Conservation (phyloP, 2,329 filamentous ascomycete species). For the Botrytis aclada region DNA sequence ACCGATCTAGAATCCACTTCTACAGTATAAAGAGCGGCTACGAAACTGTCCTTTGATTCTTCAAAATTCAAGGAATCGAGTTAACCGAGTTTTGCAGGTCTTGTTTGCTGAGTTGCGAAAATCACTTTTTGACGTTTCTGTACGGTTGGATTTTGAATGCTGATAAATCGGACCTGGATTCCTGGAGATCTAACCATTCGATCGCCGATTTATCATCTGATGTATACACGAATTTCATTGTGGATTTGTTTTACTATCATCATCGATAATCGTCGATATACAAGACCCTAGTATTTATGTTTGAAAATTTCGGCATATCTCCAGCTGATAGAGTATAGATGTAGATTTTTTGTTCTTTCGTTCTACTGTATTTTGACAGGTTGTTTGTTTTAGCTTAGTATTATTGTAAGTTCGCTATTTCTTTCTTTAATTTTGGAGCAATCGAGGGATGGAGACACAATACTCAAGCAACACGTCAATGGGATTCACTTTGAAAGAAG, state of each 20-base stretch:
- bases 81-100: too few relatives aligned
- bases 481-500: background rate
- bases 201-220: background rate
- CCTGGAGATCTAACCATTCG: fast-evolving
- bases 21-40: background rate
- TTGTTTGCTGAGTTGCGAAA: background rate
- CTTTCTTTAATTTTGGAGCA: too few relatives aligned
- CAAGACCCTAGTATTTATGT: background rate
- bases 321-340: too few relatives aligned
- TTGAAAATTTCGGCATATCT: too few relatives aligned
- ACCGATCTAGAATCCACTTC: too few relatives aligned
- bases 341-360: too few relatives aligned
- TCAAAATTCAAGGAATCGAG: background rate
- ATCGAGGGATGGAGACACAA: fast-evolving
- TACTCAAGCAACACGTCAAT: background rate
- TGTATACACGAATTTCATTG: fast-evolving
- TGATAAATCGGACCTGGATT: background rate
- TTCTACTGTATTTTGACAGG: too few relatives aligned
- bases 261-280: fast-evolving
- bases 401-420: too few relatives aligned
- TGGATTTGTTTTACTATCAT: fast-evolving
- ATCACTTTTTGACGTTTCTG: background rate
- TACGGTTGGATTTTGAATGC: background rate
- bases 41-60: background rate
- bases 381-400: too few relatives aligned